A percentile compares a stretch with the other conserved stretches of the same genome.
phyloP scores from a whole-genome alignment of 2,329 filamentous ascomycete species.

The Fusarium nisikadoi region DNA sequence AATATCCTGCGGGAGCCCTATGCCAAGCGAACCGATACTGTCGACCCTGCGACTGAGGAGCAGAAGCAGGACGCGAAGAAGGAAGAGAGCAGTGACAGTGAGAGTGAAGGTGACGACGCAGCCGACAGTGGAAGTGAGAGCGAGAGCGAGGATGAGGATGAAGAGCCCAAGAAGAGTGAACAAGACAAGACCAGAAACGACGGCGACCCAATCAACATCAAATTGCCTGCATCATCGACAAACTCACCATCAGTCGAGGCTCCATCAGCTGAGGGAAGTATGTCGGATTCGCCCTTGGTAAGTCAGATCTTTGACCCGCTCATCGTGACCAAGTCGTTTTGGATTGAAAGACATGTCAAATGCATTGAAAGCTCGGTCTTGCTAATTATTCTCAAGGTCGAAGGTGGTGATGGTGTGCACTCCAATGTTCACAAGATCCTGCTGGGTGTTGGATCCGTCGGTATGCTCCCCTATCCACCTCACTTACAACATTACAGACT shows the following conservation, averaged over 20 bases:
- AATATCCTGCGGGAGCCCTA: slow-evolving; percentile 5
- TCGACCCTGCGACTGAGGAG: not conserved
- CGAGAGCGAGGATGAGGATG: not conserved
- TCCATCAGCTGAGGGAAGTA: slow-evolving; percentile 23
- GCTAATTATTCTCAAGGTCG: slow-evolving; percentile 28
- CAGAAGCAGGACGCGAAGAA: not conserved
- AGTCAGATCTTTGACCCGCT: slow-evolving; percentile 11
- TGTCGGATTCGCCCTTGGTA: slow-evolving; percentile 28
- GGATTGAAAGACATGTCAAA: not conserved
- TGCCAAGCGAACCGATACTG: not conserved
- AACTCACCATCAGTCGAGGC: slow-evolving; percentile 15
- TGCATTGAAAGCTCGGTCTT: not conserved
- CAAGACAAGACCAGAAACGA: not conserved
- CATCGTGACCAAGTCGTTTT: not conserved
- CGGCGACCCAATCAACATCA: not conserved
- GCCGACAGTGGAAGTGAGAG: slow-evolving; percentile 5
- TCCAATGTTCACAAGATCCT: slow-evolving; percentile 42
- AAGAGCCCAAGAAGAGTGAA: not conserved
- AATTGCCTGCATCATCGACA: not conserved
- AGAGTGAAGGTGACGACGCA: not conserved
- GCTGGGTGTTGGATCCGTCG: slow-evolving; percentile 38
- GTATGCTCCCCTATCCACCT: slow-evolving; percentile 15
- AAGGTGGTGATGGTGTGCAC: slow-evolving; percentile 22
- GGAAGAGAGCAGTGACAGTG: slow-evolving; percentile 9
- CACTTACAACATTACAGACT: not conserved